These are phyloP conservation scores for Mariannaea sp. DNA, from an alignment of 2,329 filamentous ascomycete genomes.

Conservation along the genomic window DNA sequence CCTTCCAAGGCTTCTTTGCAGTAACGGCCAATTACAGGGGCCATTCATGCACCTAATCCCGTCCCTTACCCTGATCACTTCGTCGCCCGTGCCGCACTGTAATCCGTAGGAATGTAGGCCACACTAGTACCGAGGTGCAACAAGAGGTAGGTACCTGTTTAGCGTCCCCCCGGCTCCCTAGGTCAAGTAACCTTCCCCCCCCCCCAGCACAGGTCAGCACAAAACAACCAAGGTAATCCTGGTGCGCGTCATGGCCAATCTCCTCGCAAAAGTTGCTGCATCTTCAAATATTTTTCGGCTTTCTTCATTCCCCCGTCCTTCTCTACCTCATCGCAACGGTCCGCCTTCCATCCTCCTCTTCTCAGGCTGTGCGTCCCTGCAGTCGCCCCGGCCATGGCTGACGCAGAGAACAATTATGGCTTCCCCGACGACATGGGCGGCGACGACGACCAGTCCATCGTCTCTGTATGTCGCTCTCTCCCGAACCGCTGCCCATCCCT, in stretches of 20 bases:
- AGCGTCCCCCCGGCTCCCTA: no score
- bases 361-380: slow-evolving; percentile 35
- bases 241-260: slow-evolving; percentile 38
- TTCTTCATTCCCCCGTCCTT: slow-evolving; percentile 20
- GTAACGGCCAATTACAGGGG: slow-evolving; percentile 30
- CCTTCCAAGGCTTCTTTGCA: not conserved
- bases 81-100: not conserved
- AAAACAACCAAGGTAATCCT: slow-evolving; percentile 36
- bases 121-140: slow-evolving; percentile 32
- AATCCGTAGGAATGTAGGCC: not conserved
- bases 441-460: slow-evolving; percentile 55
- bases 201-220: slow-evolving; percentile 16
- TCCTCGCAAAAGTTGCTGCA: slow-evolving; percentile 31
- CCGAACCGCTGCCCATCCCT: slow-evolving; percentile 16
- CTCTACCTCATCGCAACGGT: slow-evolving; percentile 20
- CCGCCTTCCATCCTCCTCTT: slow-evolving; percentile 23
- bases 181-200: no score
- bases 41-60: slow-evolving; percentile 14
- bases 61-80: not conserved
- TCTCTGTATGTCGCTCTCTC: slow-evolving; percentile 44
- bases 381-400: slow-evolving; percentile 46
- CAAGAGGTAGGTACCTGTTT: no score
- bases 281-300: slow-evolving; percentile 34
- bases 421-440: slow-evolving; percentile 52
- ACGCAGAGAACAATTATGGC: slow-evolving; percentile 50